Evolutionary conservation across 73 alveolate species (phyloP).

Genomic region (Tetrahymena malaccensis): DNA sequence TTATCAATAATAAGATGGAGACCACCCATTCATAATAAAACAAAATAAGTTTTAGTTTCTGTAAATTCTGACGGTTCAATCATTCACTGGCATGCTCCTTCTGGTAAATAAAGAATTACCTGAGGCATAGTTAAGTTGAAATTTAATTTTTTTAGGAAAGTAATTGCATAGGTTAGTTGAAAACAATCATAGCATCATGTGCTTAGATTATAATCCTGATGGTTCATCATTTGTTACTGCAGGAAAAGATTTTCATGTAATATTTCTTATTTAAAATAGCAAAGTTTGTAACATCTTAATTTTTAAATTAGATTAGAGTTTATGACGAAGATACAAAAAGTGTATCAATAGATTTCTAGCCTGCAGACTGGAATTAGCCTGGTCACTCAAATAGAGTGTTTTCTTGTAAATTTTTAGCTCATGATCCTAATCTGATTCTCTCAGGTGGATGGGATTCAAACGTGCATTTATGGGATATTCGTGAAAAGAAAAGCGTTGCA

Average conservation of each 20-base stretch:
- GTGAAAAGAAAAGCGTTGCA: constrained; percentile 74
- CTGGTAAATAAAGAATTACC: constrained; percentile 48
- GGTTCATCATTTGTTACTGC: constrained; percentile 88
- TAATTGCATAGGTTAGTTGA: constrained; percentile 69
- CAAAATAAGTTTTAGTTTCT: constrained; percentile 76
- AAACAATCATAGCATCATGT: constrained; percentile 73
- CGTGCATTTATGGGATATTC: constrained; percentile 77
- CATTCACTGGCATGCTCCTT: constrained; percentile 91
- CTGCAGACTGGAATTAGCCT: constrained; percentile 65
- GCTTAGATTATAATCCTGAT: constrained; percentile 80
- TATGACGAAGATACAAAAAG: constrained; percentile 92
- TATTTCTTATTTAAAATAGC: neutral
- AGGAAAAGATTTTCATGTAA: constrained; percentile 80
- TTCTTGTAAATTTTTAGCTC: constrained; percentile 74
- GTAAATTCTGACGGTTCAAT: constrained; percentile 89
- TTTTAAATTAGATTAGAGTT: constrained; percentile 38
- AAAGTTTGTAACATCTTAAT: neutral
- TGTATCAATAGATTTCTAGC: constrained; percentile 51
- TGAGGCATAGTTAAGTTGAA: neutral
- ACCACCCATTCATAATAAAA: constrained; percentile 52
- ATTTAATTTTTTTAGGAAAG: constrained; percentile 11
- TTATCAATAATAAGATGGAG: constrained; percentile 79
- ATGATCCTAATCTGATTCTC: constrained; percentile 64
- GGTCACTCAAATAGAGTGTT: constrained; percentile 93
- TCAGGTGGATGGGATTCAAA: constrained; percentile 99